These are phyloP conservation scores for Termitomyces sp. DNA, from an alignment of 768 basidiomycete genomes.

Conservation along the genomic window DNA sequence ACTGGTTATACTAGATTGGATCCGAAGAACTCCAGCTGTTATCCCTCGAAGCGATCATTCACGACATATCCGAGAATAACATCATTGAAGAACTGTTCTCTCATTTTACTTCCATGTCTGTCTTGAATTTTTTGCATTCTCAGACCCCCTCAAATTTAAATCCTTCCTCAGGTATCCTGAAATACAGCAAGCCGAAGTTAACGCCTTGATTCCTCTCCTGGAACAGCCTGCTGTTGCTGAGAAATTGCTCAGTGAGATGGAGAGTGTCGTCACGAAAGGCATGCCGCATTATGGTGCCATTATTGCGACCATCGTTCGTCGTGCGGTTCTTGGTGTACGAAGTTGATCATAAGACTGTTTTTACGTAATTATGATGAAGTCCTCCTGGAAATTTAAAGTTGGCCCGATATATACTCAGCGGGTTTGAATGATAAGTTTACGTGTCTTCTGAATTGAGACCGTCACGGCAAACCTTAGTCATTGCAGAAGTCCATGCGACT, in stretches of 20 bases:
- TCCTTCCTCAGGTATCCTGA: constrained; percentile 8
- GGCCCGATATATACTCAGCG: too few relatives aligned
- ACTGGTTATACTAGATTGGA: constrained; percentile 12
- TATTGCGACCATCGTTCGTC: not conserved
- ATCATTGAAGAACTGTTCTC: constrained; percentile 22
- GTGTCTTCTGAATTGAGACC: too few relatives aligned
- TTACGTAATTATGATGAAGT: not conserved
- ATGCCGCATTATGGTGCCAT: constrained; percentile 2
- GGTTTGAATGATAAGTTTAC: too few relatives aligned
- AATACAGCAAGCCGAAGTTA: constrained; percentile 10
- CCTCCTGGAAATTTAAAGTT: too few relatives aligned
- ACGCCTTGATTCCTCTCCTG: not conserved
- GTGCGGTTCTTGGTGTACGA: not conserved
- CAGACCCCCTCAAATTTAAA: not conserved
- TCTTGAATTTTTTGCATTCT: not conserved
- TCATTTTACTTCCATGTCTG: constrained; percentile 20
- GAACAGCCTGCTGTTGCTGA: not conserved
- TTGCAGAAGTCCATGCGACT: too few relatives aligned
- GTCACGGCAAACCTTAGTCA: too few relatives aligned
- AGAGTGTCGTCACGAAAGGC: not conserved
- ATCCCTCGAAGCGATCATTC: constrained; percentile 16
- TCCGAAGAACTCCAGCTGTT: constrained; percentile 12
- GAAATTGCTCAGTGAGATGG: not conserved
- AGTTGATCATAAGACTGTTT: not conserved
- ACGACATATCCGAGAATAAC: constrained; percentile 16